Percentiles rank a stretch among this genome's conserved stretches.
These are phyloP conservation scores for Lactarius quietus DNA, from an alignment of 768 basidiomycete species.

Conservation along the genomic window DNA sequence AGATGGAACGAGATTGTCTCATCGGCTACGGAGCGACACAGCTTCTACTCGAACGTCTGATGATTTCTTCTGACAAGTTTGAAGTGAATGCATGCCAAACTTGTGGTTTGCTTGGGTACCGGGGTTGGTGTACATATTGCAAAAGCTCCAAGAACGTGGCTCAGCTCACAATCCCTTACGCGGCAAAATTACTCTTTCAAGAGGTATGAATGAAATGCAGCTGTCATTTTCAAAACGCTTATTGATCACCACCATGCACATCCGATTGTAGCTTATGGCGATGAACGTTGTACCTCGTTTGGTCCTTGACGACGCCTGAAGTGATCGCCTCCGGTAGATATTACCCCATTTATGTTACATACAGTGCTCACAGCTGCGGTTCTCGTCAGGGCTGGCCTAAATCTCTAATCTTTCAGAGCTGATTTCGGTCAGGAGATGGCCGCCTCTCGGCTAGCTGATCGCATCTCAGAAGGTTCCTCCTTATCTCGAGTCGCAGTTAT, in stretches of 20 bases:
- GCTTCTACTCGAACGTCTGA: constrained; percentile 90
- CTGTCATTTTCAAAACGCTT: neutral
- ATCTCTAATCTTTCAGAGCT: neutral
- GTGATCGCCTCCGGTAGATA: neutral
- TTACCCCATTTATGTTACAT: constrained; percentile 1
- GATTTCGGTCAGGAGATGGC: neutral
- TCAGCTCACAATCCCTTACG: constrained; percentile 93
- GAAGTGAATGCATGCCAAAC: constrained; percentile 94
- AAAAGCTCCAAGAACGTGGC: constrained; percentile 97
- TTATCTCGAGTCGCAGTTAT: neutral
- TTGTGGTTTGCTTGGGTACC: constrained; percentile 93
- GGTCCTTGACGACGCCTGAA: constrained; percentile 74
- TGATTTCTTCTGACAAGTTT: constrained; percentile 99
- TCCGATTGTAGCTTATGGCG: constrained; percentile 70
- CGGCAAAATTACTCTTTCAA: constrained; percentile 89
- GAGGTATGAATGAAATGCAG: constrained; percentile 56
- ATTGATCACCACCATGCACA: constrained; percentile 6
- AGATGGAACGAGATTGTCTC: constrained; percentile 99
- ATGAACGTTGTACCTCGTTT: constrained; percentile 95
- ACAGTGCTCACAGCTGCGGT: neutral
- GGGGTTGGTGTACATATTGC: constrained; percentile 97
- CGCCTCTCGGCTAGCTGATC: neutral
- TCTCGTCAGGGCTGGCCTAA: neutral
- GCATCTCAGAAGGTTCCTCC: constrained; percentile 3
- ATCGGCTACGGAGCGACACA: constrained; percentile 99